Percentiles rank a stretch among this genome's conserved stretches.
phyloP scores from a whole-genome alignment of 768 basidiomycete genomes.

The Gloeopeniophorella convolvens region DNA sequence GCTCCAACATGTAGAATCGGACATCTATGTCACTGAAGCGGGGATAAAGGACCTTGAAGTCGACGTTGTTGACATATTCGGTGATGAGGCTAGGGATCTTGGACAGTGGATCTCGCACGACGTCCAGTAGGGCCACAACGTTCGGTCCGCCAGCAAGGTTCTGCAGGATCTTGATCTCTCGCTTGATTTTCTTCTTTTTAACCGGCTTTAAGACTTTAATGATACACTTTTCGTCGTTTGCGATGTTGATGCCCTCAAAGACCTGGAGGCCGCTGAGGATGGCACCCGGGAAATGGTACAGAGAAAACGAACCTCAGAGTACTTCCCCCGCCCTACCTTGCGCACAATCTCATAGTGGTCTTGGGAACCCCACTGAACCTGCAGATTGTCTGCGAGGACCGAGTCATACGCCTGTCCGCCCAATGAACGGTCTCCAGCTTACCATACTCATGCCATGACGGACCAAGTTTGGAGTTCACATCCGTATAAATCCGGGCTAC shows the following conservation, averaged over 20 bases:
- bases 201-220: slow-evolving; percentile 99
- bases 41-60: slow-evolving; percentile 95
- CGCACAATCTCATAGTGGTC: slow-evolving; percentile 97
- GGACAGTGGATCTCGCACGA: slow-evolving; percentile 91
- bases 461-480: slow-evolving; percentile 81
- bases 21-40: slow-evolving; percentile 95
- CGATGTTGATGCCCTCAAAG: slow-evolving; percentile 89
- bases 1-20: slow-evolving; percentile 93
- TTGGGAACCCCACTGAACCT: slow-evolving; percentile 96
- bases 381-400: slow-evolving; percentile 69
- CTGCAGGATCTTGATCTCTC: slow-evolving; percentile 97
- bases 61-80: slow-evolving; percentile 97
- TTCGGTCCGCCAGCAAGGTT: slow-evolving; percentile 96
- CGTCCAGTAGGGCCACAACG: slow-evolving; percentile 87
- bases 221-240: slow-evolving; percentile 90
- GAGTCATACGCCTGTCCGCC: slow-evolving; percentile 1
- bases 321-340: slow-evolving; percentile 93
- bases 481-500: slow-evolving; percentile 84
- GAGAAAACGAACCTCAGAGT: slow-evolving; percentile 66
- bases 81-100: slow-evolving; percentile 97
- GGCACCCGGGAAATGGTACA: slow-evolving; percentile 2
- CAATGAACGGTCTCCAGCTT: slow-evolving; percentile 21
- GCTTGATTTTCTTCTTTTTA: slow-evolving; percentile 99
- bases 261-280: slow-evolving; percentile 42
- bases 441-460: slow-evolving; percentile 97